phyloP scores from a whole-genome alignment of 2,329 filamentous ascomycete genomes.

The Corynespora cassiicola region DNA sequence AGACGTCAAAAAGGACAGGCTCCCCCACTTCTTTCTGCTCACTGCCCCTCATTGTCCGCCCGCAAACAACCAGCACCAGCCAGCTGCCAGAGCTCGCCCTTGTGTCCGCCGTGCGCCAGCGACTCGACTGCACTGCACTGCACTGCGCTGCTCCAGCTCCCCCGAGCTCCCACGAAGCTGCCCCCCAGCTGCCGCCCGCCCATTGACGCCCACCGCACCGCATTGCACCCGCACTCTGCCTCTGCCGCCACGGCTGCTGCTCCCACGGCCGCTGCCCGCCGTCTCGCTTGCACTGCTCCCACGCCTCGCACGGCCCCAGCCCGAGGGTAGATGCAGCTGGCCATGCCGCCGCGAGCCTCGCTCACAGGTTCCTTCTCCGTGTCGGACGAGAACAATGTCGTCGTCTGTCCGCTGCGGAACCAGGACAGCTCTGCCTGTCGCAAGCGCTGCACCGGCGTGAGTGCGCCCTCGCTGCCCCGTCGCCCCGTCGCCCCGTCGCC shows the following conservation, averaged over 20 bases:
- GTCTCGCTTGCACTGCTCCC: constrained; percentile 6
- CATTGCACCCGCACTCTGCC: constrained; percentile 4
- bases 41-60: constrained; percentile 14
- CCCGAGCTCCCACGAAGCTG: constrained; percentile 15
- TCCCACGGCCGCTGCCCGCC: constrained; percentile 1
- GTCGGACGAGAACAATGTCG: constrained; percentile 91
- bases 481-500: no score
- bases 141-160: constrained; percentile 6
- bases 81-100: constrained; percentile 17
- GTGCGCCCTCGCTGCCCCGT: constrained; percentile 53
- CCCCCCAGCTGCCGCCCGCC: constrained; percentile 14
- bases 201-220: constrained; percentile 14
- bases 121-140: constrained; percentile 1
- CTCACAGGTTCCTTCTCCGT: constrained; percentile 91
- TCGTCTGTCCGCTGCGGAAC: constrained; percentile 93
- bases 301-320: constrained; percentile 19
- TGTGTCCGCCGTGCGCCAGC: constrained; percentile 11
- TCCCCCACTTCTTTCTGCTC: constrained; percentile 11
- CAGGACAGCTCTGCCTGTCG: constrained; percentile 96
- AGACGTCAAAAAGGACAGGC: constrained; percentile 2
- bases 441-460: constrained; percentile 97
- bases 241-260: constrained; percentile 1
- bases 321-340: constrained; percentile 52
- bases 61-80: constrained; percentile 15
- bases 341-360: constrained; percentile 88